Conservation (phyloP, 768 basidiomycete species). For the Glaciozyma martinii region DNA sequence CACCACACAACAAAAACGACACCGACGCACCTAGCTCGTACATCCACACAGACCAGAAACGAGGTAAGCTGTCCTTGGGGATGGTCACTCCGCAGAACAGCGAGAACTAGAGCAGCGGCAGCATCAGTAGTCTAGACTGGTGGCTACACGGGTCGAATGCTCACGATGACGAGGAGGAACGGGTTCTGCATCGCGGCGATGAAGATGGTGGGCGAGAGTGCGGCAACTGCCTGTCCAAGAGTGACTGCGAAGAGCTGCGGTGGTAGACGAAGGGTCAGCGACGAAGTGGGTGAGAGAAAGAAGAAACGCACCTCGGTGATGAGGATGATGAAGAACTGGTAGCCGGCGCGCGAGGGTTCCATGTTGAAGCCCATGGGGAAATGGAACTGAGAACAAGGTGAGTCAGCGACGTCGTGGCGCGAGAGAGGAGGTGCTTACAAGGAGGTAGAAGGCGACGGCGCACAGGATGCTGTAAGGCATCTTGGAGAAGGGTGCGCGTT, state of each 20-base stretch:
- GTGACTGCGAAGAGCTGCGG: slow-evolving; percentile 47
- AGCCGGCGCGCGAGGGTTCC: slow-evolving; percentile 36
- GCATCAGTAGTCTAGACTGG: slow-evolving; percentile 31
- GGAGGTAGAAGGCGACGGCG: slow-evolving; percentile 63
- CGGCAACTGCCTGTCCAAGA: slow-evolving; percentile 56
- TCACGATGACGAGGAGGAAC: slow-evolving; percentile 46
- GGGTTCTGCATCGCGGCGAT: slow-evolving; percentile 39
- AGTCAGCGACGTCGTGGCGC: background rate
- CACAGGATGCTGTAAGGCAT: slow-evolving; percentile 62
- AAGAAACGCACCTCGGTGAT: slow-evolving; percentile 53
- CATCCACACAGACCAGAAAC: slow-evolving; percentile 67
- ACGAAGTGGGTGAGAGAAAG: background rate
- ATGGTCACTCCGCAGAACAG: slow-evolving; percentile 76
- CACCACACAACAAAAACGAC: no score
- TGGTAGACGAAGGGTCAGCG: background rate
- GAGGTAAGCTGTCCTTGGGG: slow-evolving; percentile 53
- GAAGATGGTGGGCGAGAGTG: slow-evolving; percentile 50
- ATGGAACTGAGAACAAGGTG: background rate
- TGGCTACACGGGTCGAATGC: background rate
- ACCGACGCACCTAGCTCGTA: background rate
- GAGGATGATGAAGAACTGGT: slow-evolving; percentile 43
- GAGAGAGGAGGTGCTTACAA: background rate
- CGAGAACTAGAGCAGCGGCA: slow-evolving; percentile 29
- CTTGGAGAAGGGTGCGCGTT: no score
- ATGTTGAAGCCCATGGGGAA: slow-evolving; percentile 38